These are phyloP conservation scores for Citrus unshiu DNA, from an alignment of 345 rosid species.

Conservation along the genomic window DNA sequence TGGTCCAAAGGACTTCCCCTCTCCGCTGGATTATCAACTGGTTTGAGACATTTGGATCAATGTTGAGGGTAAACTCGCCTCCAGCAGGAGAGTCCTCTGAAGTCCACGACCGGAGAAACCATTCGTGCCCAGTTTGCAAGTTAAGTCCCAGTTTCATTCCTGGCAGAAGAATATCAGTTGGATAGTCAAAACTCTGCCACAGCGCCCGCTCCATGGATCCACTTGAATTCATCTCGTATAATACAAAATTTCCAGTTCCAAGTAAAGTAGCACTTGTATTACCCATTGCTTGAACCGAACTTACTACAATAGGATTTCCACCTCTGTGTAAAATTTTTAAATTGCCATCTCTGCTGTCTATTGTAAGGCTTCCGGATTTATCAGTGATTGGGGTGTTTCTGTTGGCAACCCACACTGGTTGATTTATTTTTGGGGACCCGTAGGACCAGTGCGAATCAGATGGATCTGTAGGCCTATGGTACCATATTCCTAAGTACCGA, in stretches of 20 bases:
- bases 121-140: constrained; percentile 24
- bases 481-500: constrained; percentile 12
- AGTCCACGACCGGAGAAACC: constrained; percentile 35
- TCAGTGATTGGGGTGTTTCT: background rate
- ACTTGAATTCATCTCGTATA: constrained; percentile 22
- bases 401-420: constrained; percentile 21
- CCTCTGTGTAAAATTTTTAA: background rate
- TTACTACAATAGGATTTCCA: constrained; percentile 4
- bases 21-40: constrained; percentile 23
- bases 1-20: constrained; percentile 22
- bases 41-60: constrained; percentile 22
- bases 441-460: background rate
- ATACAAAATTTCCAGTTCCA: constrained; percentile 40
- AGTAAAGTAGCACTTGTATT: constrained; percentile 28
- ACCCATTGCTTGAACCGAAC: constrained; percentile 4
- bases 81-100: constrained; percentile 11
- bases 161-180: constrained; percentile 19
- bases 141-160: constrained; percentile 45
- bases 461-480: background rate
- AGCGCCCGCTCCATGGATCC: constrained; percentile 13
- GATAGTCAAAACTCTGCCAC: constrained; percentile 11
- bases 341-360: background rate
- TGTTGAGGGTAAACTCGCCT: constrained; percentile 27
- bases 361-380: background rate
- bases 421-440: too few species aligned